Base-by-base conservation (phyloP, 2,329 filamentous ascomycete genomes). In the Pseudogymnoascus sp. region DNA sequence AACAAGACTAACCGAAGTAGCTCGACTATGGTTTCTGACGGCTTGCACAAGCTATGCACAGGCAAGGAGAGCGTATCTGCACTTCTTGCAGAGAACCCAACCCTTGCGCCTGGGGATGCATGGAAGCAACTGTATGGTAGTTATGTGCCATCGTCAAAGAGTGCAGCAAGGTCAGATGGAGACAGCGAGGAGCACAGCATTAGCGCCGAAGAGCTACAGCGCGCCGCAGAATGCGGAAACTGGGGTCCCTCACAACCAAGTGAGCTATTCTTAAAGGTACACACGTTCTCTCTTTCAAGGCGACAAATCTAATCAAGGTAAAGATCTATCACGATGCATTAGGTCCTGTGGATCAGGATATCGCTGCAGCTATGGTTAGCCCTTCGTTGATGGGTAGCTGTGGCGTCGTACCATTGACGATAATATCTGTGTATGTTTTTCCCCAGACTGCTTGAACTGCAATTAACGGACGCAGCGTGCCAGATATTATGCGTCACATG, bases 401-500 rank as follows among this genome's bases (percentile, higher is more conserved):
- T 64, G 90, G 89, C 3, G 82, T 83, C 0, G 75, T 88, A 7
- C 89, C 88, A 0, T 73, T 93, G 66, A 88, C 87, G 0, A 82
- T 91, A 42, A 84, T 93, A 28, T 87, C 84, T 0, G 82, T 83
- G 68, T 80, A 74, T 40, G 70, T 64, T 3, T 28, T 16, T 25
- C 14, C 16, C 4, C 3, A 37, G 25, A 60, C 11, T 34, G 14
- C 14, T 2, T 3, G 9, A 43, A 14, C 8, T 64, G 42, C 7
- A 18, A 38, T 6, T 8, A 23, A 36, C 14, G 16, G 4, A 37
- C 59, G 40, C 60, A 79, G 79, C 1, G 76, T 90, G 21, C 85
- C 87, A 0, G 89, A 93, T 71, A 84, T 92, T 28, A 84, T 84
- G 65, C 81, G 88, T 1, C 89, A 93, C 72, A 88, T 90, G 76